These are phyloP conservation scores for Trypanosoma rangeli DNA, from an alignment of 208 protist genomes.

Conservation along the genomic window DNA sequence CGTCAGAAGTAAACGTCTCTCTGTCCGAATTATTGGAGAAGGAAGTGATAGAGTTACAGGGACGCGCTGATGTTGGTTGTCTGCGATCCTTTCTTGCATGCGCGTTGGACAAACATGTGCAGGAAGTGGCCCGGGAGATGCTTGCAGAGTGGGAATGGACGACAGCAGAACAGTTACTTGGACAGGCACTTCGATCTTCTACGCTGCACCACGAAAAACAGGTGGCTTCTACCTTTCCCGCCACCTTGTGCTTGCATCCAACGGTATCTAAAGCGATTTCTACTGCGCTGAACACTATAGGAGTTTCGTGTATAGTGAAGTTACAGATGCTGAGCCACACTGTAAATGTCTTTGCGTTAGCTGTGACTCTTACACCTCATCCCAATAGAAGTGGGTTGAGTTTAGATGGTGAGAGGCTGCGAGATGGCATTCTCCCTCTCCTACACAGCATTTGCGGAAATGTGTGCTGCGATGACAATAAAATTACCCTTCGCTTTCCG, in stretches of 20 bases:
- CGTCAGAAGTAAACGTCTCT: conserved; percentile 48
- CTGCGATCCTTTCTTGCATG: conserved; percentile 62
- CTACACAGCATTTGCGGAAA: conserved; percentile 57
- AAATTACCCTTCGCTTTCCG: conserved; percentile 68
- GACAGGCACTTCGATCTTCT: conserved; percentile 52
- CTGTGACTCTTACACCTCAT: conserved; percentile 45
- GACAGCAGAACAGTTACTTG: conserved; percentile 77
- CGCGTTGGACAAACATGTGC: conserved; percentile 49
- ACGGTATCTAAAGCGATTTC: conserved; percentile 61
- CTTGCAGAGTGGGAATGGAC: conserved; percentile 90
- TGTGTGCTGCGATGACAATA: conserved; percentile 41
- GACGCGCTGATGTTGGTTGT: conserved; percentile 8
- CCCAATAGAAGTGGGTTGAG: conserved; percentile 23
- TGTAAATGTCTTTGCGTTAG: conserved; percentile 62
- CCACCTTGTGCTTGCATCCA: conserved; percentile 77
- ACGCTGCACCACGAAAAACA: conserved; percentile 36
- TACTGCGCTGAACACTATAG: conserved; percentile 33
- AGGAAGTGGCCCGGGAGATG: conserved; percentile 75
- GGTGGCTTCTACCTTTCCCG: conserved; percentile 72
- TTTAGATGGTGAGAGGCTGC: conserved; percentile 40
- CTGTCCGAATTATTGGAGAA: conserved; percentile 49
- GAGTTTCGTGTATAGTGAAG: conserved; percentile 42
- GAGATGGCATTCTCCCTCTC: conserved; percentile 36
- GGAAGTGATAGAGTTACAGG: neutral
- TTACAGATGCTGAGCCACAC: conserved; percentile 64